Base-by-base conservation (phyloP, 495 filamentous ascomycete genomes). In the Margaritispora aquatica region DNA sequence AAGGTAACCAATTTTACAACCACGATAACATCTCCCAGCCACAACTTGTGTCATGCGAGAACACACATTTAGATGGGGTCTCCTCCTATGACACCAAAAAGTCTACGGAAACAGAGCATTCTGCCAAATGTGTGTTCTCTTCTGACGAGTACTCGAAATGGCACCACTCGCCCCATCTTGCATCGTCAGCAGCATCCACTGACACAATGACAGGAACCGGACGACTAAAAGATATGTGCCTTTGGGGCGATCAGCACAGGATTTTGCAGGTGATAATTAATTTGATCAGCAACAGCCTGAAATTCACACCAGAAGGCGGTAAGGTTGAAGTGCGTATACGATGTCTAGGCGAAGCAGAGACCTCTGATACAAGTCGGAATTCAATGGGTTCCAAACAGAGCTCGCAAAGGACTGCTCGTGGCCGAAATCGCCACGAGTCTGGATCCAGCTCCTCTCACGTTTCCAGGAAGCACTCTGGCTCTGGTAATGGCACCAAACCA, bases 221-320 rank as follows among this genome's bases (percentile, higher is more conserved):
- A 21, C 76, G 83, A 31, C 64, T 92, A 31, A 88, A 85, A 66
- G 87, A 93, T 58, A 80, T 81, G 77, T 77, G 86, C 51, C 75
- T 96, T 3, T 93, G 88, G 86, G 92, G 92, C n/a, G 92, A 96
- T 66, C 87, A 91, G 61, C 89, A 96, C 64, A 79, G 92, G 26
- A 90, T 96, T 27, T 71, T 95, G 13, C 91, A 96, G 66, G 87
- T 95, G 26, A 80, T 96, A 48, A 96, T 96, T 74, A 97, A 97
- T 67, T 78, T 97, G 15, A 90, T 96, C 41, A 89, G 87, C 72
- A 97, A 97, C 71, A 89, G 87, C 66, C 75, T 96, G 15, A 97
- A 97, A 68, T 97, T 97, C 66, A 97, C 92, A 1, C 90, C 90
- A 0, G 73, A 84, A 41, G 82, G 85, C 8, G 91, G 92, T 10